These are phyloP conservation scores for Boletales sp. DNA, from an alignment of 768 basidiomycete genomes.

Conservation along the genomic window DNA sequence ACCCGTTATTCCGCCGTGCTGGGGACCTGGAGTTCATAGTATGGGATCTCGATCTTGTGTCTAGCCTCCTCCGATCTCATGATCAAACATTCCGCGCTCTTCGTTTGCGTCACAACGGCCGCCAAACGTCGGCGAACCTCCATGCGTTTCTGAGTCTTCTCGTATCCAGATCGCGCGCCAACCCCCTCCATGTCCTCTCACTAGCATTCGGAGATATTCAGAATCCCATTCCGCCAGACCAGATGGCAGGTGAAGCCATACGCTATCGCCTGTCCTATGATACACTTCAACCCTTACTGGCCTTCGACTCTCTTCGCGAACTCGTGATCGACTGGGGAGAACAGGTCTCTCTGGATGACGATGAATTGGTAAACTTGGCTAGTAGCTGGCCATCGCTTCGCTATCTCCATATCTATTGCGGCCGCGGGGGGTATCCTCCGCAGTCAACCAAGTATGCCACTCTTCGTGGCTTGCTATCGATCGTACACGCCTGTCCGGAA, in stretches of 20 bases:
- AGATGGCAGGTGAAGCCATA: conserved; percentile 1
- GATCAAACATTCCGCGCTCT: conserved; percentile 7
- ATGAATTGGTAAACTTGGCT: conserved; percentile 5
- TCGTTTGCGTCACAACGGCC: neutral
- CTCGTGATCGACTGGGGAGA: conserved; percentile 10
- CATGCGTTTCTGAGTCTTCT: conserved; percentile 1
- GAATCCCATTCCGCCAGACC: neutral
- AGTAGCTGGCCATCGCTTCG: conserved; percentile 5
- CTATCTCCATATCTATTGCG: conserved; percentile 2
- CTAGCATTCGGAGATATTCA: neutral
- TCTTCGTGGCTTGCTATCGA: conserved; percentile 4
- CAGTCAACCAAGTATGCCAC: conserved; percentile 5
- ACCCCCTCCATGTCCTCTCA: neutral
- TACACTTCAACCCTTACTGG: conserved; percentile 3
- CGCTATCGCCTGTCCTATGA: conserved; percentile 8
- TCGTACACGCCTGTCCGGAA: neutral
- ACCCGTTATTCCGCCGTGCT: neutral
- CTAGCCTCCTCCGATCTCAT: conserved; percentile 5
- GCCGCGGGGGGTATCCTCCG: conserved; percentile 5
- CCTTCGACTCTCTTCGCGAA: neutral
- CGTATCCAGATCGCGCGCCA: neutral
- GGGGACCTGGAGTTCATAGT: conserved; percentile 1
- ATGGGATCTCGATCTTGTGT: conserved; percentile 4
- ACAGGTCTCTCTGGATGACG: conserved; percentile 9
- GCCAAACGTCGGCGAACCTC: neutral